These are phyloP conservation scores for Eucalyptus microcorys DNA, from an alignment of 345 rosid genomes.

Conservation along the genomic window DNA sequence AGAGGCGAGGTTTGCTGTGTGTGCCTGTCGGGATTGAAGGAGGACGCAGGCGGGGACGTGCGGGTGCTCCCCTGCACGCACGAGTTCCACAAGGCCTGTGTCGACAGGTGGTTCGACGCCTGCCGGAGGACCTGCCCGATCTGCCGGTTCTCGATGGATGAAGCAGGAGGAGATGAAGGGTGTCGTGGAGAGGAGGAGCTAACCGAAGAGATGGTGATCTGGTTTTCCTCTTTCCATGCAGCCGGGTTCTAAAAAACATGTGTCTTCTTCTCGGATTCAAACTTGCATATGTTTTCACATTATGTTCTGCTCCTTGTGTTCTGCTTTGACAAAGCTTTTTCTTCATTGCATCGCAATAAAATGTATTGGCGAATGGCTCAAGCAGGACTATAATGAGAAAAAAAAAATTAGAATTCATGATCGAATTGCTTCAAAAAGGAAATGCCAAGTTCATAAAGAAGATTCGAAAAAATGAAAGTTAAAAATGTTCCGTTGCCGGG, in stretches of 20 bases:
- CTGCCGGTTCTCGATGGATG: conserved; percentile 45
- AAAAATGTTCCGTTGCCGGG: conserved; percentile 61
- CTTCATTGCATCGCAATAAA: neutral
- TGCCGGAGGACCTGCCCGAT: conserved; percentile 59
- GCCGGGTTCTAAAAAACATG: conserved; percentile 10
- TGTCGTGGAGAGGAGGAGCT: conserved; percentile 13
- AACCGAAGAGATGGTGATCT: conserved; percentile 22
- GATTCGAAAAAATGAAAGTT: rapidly evolving
- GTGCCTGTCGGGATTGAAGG: conserved; percentile 39
- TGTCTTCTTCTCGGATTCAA: neutral
- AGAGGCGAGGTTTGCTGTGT: conserved; percentile 49
- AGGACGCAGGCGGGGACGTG: neutral
- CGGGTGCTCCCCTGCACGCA: conserved; percentile 58
- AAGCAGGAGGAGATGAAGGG: neutral
- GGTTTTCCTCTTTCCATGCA: conserved; percentile 35
- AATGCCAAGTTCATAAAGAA: neutral
- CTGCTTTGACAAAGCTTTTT: neutral
- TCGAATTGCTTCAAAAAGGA: neutral
- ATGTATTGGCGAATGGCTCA: neutral
- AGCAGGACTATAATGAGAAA: neutral
- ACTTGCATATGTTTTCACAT: neutral
- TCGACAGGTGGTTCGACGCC: conserved; percentile 53
- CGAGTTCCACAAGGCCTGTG: conserved; percentile 51
- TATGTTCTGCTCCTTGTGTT: neutral
- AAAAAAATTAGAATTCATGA: neutral